Evolutionary conservation across 352 stramenopile genomes (phyloP).

Genomic region (Phytophthora meadii): DNA sequence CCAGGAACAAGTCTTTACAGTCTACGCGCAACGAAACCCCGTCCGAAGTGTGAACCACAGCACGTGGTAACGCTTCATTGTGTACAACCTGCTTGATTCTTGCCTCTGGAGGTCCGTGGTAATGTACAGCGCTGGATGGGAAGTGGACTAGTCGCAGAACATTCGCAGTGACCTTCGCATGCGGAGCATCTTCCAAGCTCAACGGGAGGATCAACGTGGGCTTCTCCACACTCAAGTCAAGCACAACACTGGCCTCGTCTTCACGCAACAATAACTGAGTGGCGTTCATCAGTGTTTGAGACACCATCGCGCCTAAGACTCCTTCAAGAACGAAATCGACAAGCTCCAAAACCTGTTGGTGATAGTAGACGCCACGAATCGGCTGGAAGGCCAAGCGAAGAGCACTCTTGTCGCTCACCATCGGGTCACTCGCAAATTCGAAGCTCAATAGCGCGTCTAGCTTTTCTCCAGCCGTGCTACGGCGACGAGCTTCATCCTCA

Average conservation of each 20-base stretch:
- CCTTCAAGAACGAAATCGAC: conserved; percentile 87
- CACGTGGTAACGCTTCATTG: conserved; percentile 22
- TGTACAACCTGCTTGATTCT: conserved; percentile 44
- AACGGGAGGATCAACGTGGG: conserved; percentile 77
- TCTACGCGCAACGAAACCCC: conserved; percentile 39
- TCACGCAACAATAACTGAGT: conserved; percentile 77
- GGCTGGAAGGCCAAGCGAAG: conserved; percentile 65
- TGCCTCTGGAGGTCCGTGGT: conserved; percentile 37
- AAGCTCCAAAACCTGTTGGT: conserved; percentile 86
- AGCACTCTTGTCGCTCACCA: conserved; percentile 45
- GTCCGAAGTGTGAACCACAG: conserved; percentile 18
- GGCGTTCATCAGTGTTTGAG: conserved; percentile 69
- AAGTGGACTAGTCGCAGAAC: conserved; percentile 65
- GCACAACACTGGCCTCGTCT: conserved; percentile 59
- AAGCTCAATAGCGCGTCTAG: conserved; percentile 34
- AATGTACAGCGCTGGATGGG: conserved; percentile 65
- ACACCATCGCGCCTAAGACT: conserved; percentile 76
- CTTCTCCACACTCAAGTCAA: conserved; percentile 63
- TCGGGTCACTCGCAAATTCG: conserved; percentile 28
- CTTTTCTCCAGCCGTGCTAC: conserved; percentile 9
- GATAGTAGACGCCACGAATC: conserved; percentile 83
- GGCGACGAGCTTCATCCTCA: conserved; percentile 29
- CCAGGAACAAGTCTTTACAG: conserved; percentile 54
- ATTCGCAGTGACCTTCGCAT: conserved; percentile 68
- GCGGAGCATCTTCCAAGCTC: conserved; percentile 53